A percentile compares a stretch with the other conserved stretches of the same genome.
phyloP scores from a whole-genome alignment of 148 eudicot genomes.

The Rhododendron williamsianum region DNA sequence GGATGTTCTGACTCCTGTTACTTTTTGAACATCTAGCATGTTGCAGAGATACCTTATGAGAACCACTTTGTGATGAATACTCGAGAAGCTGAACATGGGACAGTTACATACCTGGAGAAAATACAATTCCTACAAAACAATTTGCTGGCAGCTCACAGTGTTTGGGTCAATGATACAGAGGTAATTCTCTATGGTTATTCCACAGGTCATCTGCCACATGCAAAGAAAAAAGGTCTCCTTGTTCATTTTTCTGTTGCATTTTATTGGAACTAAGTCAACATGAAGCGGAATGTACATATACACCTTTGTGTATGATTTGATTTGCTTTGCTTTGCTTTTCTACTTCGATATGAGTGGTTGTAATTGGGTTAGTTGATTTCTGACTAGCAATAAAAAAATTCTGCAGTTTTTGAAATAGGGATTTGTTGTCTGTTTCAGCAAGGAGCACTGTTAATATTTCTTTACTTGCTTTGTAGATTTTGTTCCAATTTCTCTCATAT shows the following conservation, averaged over 20 bases:
- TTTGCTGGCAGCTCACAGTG: conserved; percentile 88
- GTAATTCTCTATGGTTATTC: conserved; percentile 25
- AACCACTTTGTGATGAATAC: conserved; percentile 58
- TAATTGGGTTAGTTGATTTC: neutral
- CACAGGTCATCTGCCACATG: neutral
- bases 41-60: conserved; percentile 87
- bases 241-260: neutral
- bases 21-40: conserved; percentile 44
- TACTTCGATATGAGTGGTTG: neutral
- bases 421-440: neutral
- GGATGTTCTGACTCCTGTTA: neutral
- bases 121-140: conserved; percentile 56
- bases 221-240: neutral
- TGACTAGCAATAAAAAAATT: neutral
- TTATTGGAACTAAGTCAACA: neutral
- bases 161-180: conserved; percentile 83
- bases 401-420: neutral
- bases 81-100: conserved; percentile 74
- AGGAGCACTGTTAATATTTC: neutral
- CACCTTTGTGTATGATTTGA: neutral
- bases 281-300: neutral
- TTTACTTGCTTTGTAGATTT: neutral
- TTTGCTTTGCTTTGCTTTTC: neutral
- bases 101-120: conserved; percentile 75
- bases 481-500: neutral